Conservation (phyloP, 1,284 basidiomycete species). For the Trichosporon asahii region DNA sequence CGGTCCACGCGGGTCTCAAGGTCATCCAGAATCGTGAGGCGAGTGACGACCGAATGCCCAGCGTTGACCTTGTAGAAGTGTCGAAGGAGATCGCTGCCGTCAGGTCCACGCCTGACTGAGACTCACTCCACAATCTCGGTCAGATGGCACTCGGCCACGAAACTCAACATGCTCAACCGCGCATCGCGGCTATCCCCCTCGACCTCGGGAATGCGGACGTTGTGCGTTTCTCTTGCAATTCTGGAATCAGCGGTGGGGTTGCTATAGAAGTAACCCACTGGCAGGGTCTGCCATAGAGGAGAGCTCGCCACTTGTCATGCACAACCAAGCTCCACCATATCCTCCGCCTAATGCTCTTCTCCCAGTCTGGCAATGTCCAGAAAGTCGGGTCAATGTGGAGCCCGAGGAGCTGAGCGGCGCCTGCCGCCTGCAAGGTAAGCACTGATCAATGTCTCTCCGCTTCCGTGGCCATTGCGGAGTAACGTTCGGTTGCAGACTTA, state of each 20-base stretch:
- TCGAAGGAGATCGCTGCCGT: slow-evolving; percentile 14
- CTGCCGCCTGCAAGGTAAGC: slow-evolving; percentile 27
- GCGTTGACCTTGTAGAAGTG: slow-evolving; percentile 28
- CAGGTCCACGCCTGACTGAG: background rate
- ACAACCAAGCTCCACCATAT: slow-evolving; percentile 46
- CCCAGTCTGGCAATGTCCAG: slow-evolving; percentile 48
- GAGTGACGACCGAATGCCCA: slow-evolving; percentile 12
- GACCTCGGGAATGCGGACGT: slow-evolving; percentile 33
- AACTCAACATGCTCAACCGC: slow-evolving; percentile 29
- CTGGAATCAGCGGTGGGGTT: slow-evolving; percentile 11
- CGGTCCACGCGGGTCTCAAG: background rate
- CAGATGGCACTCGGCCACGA: slow-evolving; percentile 33
- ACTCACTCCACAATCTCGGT: slow-evolving; percentile 32
- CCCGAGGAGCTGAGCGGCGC: slow-evolving; percentile 44
- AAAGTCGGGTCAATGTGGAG: slow-evolving; percentile 44
- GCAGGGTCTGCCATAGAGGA: slow-evolving; percentile 39
- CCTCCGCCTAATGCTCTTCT: slow-evolving; percentile 38
- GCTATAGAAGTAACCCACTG: slow-evolving; percentile 22
- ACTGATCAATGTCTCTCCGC: too few relatives aligned
- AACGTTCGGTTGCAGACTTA: too few relatives aligned
- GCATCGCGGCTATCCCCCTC: slow-evolving; percentile 23
- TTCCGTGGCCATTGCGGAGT: background rate
- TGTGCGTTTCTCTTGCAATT: slow-evolving; percentile 27
- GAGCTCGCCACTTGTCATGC: slow-evolving; percentile 43
- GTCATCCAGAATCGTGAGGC: slow-evolving; percentile 26